Evolutionary conservation across 78 protist genomes (phyloP), one percentile per base, ranked within the genome.

Genomic region (Planoprotostelium fungivorum): DNA sequence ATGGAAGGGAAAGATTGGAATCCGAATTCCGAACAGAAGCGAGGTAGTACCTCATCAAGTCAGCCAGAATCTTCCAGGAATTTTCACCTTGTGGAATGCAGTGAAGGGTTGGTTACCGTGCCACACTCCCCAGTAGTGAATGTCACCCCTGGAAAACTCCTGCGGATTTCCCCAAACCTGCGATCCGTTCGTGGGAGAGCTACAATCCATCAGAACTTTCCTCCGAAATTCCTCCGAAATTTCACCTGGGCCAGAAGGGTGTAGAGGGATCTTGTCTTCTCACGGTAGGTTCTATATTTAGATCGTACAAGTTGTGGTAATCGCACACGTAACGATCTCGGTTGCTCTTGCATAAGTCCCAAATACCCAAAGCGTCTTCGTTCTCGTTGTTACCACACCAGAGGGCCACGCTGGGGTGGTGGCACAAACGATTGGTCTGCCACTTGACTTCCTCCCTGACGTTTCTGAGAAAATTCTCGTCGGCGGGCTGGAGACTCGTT

Each of bases 371-470:
- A 1, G 96, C 97, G 38, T 63, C 94, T 83, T 97, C 97, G 94
- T 90, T 94, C 38, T 97, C 98, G 86, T 97, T 97, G 92, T 96
- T 97, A 36, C 97, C 98, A 84, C 96, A 86, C 94, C 96, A 97
- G 1, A 96, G 37, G 25, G 94, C 88, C 35, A 97, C 34, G 0
- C 93, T 88, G 29, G 97, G 87, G 36, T 96, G 97, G n/a, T 39
- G 5, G 28, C 88, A 86, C 36, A 97, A 88, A 5, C 98, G 36
- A 16, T 25, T 0, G 0, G 93, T 85, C 34, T 96, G 97, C 39
- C 93, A 38, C 1, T 34, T 28, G 0, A 91, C 94, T 31, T 91
- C 94, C 10, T n/a, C 86, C 35, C 29, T 31, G 28, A 96, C 97
- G 38, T 89, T 51, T 10, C 38, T 39, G 36, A 97, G 86, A 84